These are phyloP conservation scores for Bisporella sp. DNA, from an alignment of 2,329 filamentous ascomycete genomes.

Conservation along the genomic window DNA sequence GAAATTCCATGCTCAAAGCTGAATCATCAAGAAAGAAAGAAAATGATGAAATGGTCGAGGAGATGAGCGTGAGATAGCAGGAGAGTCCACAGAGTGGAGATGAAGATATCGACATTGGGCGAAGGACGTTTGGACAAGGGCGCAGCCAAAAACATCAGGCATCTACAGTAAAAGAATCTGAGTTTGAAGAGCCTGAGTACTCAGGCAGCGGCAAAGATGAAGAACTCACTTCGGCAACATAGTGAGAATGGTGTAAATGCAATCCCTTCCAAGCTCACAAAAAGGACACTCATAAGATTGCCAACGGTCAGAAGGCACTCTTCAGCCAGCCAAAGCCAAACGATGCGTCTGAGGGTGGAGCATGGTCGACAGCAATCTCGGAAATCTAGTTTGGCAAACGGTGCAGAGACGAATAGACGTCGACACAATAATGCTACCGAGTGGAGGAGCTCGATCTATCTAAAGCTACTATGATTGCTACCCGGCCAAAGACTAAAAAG, in stretches of 20 bases:
- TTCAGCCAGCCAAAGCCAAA: too few relatives aligned
- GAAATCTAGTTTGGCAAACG: constrained; percentile 16
- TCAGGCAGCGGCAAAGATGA: too few relatives aligned
- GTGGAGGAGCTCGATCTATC: constrained; percentile 26
- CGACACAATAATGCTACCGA: constrained; percentile 25
- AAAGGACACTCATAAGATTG: too few relatives aligned
- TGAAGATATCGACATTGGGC: constrained; percentile 54
- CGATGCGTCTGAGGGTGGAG: constrained; percentile 20
- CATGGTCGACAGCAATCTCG: constrained; percentile 25
- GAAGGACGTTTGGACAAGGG: constrained; percentile 59
- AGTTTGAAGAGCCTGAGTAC: constrained; percentile 47
- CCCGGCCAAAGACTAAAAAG: constrained; percentile 20
- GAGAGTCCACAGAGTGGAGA: constrained; percentile 51
- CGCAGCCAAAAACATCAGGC: constrained; percentile 31
- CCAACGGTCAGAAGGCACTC: too few relatives aligned
- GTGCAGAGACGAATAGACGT: constrained; percentile 24
- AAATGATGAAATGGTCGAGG: constrained; percentile 70
- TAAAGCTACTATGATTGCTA: constrained; percentile 24
- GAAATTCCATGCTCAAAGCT: constrained; percentile 91
- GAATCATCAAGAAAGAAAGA: constrained; percentile 70
- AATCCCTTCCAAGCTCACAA: too few relatives aligned
- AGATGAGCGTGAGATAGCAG: constrained; percentile 65
- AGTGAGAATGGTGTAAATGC: too few relatives aligned
- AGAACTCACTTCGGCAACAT: too few relatives aligned
- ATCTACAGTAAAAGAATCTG: constrained; percentile 24